Evolutionary conservation across 495 filamentous ascomycete species (phyloP).

Genomic region (Oleoguttula mirabilis): DNA sequence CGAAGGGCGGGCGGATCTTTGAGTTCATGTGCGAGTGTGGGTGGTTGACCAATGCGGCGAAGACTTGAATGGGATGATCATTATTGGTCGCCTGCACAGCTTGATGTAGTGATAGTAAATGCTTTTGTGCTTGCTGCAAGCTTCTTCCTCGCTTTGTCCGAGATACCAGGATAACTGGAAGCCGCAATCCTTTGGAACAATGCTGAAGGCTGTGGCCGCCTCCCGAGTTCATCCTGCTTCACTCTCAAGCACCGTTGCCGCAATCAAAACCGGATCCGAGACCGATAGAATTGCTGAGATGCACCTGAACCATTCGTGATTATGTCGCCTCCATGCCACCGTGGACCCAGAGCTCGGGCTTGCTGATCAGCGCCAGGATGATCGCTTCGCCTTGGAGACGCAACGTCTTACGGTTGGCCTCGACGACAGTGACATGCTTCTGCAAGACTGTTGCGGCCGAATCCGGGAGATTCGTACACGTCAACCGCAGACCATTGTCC

Average conservation of each 20-base stretch:
- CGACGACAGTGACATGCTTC: constrained; percentile 1
- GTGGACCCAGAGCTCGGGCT: not conserved
- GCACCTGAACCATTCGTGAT: not conserved
- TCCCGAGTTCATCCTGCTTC: no score
- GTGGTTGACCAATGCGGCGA: constrained; percentile 65
- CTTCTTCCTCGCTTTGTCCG: not conserved
- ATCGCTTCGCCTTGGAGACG: constrained; percentile 2
- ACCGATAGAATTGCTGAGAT: not conserved
- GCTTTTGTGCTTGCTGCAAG: not conserved
- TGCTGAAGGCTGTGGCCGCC: no score
- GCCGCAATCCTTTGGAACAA: no score
- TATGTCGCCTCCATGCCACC: not conserved
- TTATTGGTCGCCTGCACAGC: not conserved
- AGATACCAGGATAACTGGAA: no score
- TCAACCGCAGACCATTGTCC: not conserved
- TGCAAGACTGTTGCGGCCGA: not conserved
- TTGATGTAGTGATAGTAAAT: not conserved
- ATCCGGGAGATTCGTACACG: not conserved
- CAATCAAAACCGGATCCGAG: not conserved
- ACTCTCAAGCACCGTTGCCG: no score
- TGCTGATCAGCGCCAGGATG: not conserved
- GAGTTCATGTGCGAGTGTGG: constrained; percentile 90
- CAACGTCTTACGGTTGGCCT: not conserved
- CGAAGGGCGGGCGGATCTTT: constrained; percentile 61
- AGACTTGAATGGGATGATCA: no score